These are phyloP conservation scores for Penicillium alfredii DNA, from an alignment of 495 filamentous ascomycete species.

Conservation along the genomic window DNA sequence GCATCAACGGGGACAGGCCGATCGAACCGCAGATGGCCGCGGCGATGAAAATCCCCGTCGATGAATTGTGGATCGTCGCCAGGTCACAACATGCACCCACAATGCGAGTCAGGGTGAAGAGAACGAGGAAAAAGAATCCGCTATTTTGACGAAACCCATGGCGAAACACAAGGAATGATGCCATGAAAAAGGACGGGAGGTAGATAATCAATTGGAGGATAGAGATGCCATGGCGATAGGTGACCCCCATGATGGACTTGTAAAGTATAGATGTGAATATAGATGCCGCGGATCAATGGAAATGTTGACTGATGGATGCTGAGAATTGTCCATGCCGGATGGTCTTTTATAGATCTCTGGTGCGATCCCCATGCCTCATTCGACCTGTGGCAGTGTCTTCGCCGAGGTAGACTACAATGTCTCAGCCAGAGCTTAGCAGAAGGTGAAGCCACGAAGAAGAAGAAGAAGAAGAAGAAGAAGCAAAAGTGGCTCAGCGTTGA, in stretches of 20 bases:
- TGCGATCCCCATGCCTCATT: too few relatives aligned
- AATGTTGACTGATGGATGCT: too few relatives aligned
- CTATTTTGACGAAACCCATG: conserved; percentile 32
- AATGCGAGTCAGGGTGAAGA: conserved; percentile 33
- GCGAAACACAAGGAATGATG: conserved; percentile 29
- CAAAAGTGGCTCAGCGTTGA: too few relatives aligned
- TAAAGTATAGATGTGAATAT: too few relatives aligned
- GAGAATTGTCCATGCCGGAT: too few relatives aligned
- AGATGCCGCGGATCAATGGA: too few relatives aligned
- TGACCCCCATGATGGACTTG: conserved; percentile 16
- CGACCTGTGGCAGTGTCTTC: too few relatives aligned
- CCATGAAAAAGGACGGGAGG: conserved; percentile 26
- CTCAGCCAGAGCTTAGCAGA: too few relatives aligned
- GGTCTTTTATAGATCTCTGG: too few relatives aligned
- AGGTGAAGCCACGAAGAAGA: too few relatives aligned
- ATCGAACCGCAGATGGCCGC: conserved; percentile 24
- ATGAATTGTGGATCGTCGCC: conserved; percentile 28
- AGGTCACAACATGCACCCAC: conserved; percentile 33
- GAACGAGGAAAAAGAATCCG: conserved; percentile 35
- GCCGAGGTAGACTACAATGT: too few relatives aligned
- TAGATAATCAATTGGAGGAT: conserved; percentile 33
- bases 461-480: too few relatives aligned
- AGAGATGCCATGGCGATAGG: conserved; percentile 30
- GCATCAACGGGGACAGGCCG: conserved; percentile 24
- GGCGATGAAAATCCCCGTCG: conserved; percentile 17